Base-by-base conservation (phyloP, 768 basidiomycete species). In the Cystofilobasidium capitatum region DNA sequence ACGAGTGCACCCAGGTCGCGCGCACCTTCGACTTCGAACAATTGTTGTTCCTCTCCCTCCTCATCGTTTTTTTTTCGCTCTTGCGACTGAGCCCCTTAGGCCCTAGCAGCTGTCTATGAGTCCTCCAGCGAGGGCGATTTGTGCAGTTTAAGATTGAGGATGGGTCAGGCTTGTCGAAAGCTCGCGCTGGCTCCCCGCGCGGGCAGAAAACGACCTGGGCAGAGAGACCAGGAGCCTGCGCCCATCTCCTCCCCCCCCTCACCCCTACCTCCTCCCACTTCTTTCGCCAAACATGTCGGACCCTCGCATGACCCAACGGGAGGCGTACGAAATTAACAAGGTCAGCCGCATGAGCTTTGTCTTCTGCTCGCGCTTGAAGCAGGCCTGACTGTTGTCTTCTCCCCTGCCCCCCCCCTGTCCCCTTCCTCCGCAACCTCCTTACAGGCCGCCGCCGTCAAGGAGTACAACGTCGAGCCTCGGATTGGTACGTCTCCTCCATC, bases 391-490 rank as follows among this genome's bases (percentile, higher is more conserved):
- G 5, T 6, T 45, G 12, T 20, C 31, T 26, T 4, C 17, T 12
- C 35, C 22, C 29, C 26, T 16, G 31, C 8, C 40, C 22, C 58
- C 55, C 31, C 20, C 24, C 1, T 1, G 17, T 24, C 44, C 47
- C 36, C 60, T 44, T n/a, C 17, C 59, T 7, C 24, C 8, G 22
- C 39, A 29, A 57, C 9, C 36, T 40, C 59, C 35, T 14, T n/a
- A 40, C 90, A 91, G 76, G 88, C 88, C 60, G 88, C 89, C 58
- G 91, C 91, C 39, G 91, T 91, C 59, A 91, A 89, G 61, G 85
- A 83, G 79, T 92, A 89, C 79, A 85, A 84, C 72, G 89, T 92
- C 70, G 83, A 92, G 73, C 91, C 91, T 67, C 88, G 90, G 79
- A 81, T 93, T 71, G 90, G 90, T 91, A 76, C 72, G 83, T 78